Base-by-base conservation (phyloP, 2,329 filamentous ascomycete genomes). In the Macrophomina phaseolina region DNA sequence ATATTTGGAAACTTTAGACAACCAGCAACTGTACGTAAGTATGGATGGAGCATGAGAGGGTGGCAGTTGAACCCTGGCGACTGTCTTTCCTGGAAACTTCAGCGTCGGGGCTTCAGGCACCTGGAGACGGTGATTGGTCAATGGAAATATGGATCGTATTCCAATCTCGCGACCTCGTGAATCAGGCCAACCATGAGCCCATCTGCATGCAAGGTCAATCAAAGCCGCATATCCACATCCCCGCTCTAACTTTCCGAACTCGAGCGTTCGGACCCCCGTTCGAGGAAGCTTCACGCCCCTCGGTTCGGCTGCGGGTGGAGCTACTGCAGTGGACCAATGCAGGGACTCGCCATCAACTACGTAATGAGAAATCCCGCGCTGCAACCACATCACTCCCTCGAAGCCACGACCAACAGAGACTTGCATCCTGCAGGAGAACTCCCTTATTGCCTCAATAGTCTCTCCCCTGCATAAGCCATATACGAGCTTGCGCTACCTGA, bases 151-250 rank as follows among this genome's bases (percentile, higher is more conserved):
- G 30, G 58, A 49, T 62, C 58, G 58, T 62, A 62, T 62, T 62
- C 56, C 38, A 45, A 62, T 62, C 58, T 62, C 58, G 28, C 58
- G n/a, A n/a, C 16, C 58, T 62, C 58, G 58, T 62, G 58, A 46
- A 48, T 49, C 46, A 38, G n/a, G 28, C 58, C 58, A 62, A 62
- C 46, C 58, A 62, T 36, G 30, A 46, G 23, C 34, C 40, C 40
- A 48, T 28, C 30, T 16, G 58, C 28, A 48, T 34, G 40, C n/a
- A 36, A 30, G 30, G 14, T 45, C 58, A 49, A 60, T 60, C 45
- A 62, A 61, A 18, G 42, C 30, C 12, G 58, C 58, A 62, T 62
- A 62, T 49, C 58, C 58, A 62, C 58, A 49, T 38, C 45, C 58
- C 58, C 58, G 58, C 58, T 62, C 23, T 45, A 28, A 36, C 18